Conservation (phyloP, 305 asterid species). For the Solanum hybrid region DNA sequence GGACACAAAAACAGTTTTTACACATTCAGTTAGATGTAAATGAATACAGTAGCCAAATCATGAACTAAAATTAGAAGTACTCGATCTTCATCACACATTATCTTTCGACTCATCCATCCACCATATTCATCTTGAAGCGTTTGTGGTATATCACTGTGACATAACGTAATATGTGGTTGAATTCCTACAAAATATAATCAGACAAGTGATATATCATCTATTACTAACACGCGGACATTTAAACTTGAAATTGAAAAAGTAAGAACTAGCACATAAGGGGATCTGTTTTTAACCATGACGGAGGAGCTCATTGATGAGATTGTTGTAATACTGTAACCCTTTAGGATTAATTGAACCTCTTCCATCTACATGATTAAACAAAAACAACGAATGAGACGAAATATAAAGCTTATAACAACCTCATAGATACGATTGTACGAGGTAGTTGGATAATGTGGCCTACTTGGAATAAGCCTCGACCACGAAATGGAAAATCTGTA, state of each 20-base stretch:
- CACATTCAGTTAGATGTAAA: background rate
- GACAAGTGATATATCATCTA: background rate
- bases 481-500: conserved; percentile 29
- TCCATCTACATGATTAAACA: conserved; percentile 31
- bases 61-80: background rate
- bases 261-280: background rate
- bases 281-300: conserved; percentile 27
- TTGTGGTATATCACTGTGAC: conserved; percentile 52
- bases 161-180: conserved; percentile 41
- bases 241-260: conserved; percentile 2
- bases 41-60: background rate
- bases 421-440: background rate
- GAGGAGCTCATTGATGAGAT: conserved; percentile 38
- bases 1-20: background rate
- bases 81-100: conserved; percentile 27
- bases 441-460: background rate
- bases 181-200: conserved; percentile 30
- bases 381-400: background rate
- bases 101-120: conserved; percentile 42
- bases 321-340: conserved; percentile 46
- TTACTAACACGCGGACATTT: background rate
- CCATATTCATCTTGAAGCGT: conserved; percentile 48
- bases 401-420: background rate
- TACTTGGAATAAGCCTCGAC: conserved; percentile 48
- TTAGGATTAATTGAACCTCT: conserved; percentile 39